These are phyloP conservation scores for Lathyrus tuberosus DNA, from an alignment of 306 rosid genomes.

Conservation along the genomic window DNA sequence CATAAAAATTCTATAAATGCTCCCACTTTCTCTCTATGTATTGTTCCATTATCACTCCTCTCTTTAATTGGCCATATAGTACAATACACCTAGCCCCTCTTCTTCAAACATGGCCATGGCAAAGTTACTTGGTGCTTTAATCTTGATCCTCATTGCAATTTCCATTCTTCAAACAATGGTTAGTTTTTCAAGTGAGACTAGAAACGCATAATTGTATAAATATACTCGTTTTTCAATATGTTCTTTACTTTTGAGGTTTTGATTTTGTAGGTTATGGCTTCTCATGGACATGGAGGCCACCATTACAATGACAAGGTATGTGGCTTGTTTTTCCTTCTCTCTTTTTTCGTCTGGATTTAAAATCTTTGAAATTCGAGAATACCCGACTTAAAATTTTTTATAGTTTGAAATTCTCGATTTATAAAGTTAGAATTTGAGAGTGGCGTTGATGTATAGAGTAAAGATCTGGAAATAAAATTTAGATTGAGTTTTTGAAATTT, in stretches of 20 bases:
- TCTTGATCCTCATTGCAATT: conserved; percentile 64
- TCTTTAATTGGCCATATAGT: conserved; percentile 2
- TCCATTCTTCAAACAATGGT: conserved; percentile 76
- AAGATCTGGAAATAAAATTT: background rate
- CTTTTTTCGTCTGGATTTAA: background rate
- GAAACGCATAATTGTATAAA: background rate
- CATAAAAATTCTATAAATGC: conserved; percentile 53
- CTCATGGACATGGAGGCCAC: conserved; percentile 68
- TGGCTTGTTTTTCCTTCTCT: background rate
- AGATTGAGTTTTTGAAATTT: background rate
- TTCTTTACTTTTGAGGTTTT: conserved; percentile 6
- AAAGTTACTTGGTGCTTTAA: conserved; percentile 50
- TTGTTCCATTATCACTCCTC: conserved; percentile 29
- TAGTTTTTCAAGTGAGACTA: conserved; percentile 20
- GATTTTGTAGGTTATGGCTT: conserved; percentile 63
- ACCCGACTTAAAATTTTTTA: too few relatives aligned
- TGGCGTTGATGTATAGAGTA: background rate
- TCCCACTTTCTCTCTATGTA: conserved; percentile 15
- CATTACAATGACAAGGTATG: conserved; percentile 49
- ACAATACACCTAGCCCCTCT: conserved; percentile 29
- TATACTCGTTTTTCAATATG: background rate
- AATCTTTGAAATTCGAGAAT: background rate
- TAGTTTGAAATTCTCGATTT: too few relatives aligned
- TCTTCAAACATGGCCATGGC: conserved; percentile 52
- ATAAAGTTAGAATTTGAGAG: background rate